Evolutionary conservation across 2,329 filamentous ascomycete genomes (phyloP).

Genomic region (Fusarium clavum): DNA sequence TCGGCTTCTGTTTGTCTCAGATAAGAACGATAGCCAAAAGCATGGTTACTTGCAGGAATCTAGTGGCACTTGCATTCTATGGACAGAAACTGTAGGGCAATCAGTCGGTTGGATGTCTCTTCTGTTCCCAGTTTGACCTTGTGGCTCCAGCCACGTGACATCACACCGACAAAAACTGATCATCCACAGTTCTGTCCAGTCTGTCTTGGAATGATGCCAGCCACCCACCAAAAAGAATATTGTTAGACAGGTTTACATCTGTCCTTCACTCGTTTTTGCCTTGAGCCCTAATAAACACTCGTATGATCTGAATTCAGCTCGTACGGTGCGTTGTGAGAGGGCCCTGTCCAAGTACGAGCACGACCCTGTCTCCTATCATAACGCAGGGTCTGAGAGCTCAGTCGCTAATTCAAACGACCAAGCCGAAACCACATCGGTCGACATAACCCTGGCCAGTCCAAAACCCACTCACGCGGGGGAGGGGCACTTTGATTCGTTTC

Average conservation of each 20-base stretch:
- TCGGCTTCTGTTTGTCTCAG: background rate
- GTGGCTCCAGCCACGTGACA: conserved; percentile 43
- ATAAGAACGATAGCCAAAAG: background rate
- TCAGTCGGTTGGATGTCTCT: conserved; percentile 20
- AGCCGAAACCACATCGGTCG: conserved; percentile 29
- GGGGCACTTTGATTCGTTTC: conserved; percentile 43
- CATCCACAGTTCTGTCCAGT: conserved; percentile 17
- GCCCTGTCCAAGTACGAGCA: background rate
- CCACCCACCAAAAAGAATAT: conserved; percentile 29
- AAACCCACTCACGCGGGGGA: conserved; percentile 45
- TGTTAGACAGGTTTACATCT: conserved; percentile 24
- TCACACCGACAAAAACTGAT: conserved; percentile 45
- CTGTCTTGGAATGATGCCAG: conserved; percentile 28
- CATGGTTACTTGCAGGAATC: conserved; percentile 14
- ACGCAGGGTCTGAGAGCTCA: conserved; percentile 35
- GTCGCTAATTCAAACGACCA: conserved; percentile 11
- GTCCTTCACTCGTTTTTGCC: conserved; percentile 10
- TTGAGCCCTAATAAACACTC: conserved; percentile 11
- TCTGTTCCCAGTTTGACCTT: conserved; percentile 8
- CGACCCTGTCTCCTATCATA: conserved; percentile 1
- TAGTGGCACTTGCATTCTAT: background rate
- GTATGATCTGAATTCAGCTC: conserved; percentile 39
- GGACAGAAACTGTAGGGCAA: background rate
- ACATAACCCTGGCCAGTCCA: conserved; percentile 28
- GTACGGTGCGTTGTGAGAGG: conserved; percentile 23